Base-by-base conservation (phyloP, 164 flowering plant genomes). In the Kalanchoe fedtschenkoi region DNA sequence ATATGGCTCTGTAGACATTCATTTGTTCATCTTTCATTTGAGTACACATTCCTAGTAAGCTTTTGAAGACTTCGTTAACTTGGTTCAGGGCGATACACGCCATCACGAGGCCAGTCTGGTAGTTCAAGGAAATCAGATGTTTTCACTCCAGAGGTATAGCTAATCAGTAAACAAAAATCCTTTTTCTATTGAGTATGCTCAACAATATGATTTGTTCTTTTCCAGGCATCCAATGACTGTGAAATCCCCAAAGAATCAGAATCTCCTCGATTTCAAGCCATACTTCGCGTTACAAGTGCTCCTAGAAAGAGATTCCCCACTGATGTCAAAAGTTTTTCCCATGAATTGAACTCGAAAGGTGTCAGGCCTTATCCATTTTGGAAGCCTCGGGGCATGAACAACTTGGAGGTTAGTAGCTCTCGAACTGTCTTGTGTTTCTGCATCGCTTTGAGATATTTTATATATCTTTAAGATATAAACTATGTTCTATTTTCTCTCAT, bases 181-280 rank as follows among this genome's bases (percentile, higher is more conserved):
- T 51, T 51, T 65, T 63, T 39, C 60, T n/a, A 69, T 44, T n/a
- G 13, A 32, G 44, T 53, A 13, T 43, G 60, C 61, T 29, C 61
- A 58, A 62, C 3, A 17, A 35, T 24, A 42, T 19, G 0, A 6
- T 65, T 22, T 34, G 21, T 22, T 62, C 32, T 37, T 60, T 70
- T 74, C 62, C 61, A 91, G 97, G 69, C 76, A 67, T 66, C 91
- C 34, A 83, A 75, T 78, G 96, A 81, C 67, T 91, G 81, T 73
- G 99, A 89, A 58, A 87, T 80, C 51, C 99, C 97, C 15, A 95
- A 95, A 83, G 99, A 95, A 76, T 95, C 99, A 62, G 97, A 95
- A 69, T 95, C 99, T 72, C 99, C 99, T 15, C 96, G 99, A 41
- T 91, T 91, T 78, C 95, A 95, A 89, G 99, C 96, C 42, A 81